A percentile compares a stretch with the other conserved stretches of the same genome.
Conservation (phyloP, 2,329 filamentous ascomycete species). For the Tolypocladium tropicale region DNA sequence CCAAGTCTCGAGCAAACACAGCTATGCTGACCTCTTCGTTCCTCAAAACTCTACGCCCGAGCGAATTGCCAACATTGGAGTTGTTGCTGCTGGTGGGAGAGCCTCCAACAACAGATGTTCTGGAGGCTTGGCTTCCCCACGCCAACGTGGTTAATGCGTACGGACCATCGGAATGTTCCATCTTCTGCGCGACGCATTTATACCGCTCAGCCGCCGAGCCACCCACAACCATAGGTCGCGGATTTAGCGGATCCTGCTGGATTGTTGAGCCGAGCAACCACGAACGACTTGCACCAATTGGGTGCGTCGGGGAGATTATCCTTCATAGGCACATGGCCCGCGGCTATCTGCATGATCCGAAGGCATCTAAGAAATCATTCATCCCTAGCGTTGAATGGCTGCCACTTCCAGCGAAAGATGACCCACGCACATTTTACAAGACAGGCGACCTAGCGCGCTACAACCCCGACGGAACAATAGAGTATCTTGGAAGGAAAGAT, state of each 20-base stretch:
- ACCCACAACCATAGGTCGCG: neutral
- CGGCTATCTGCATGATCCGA: slow-evolving; percentile 25
- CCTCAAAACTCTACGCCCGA: slow-evolving; percentile 2
- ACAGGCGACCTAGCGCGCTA: slow-evolving; percentile 8
- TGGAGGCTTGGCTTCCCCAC: slow-evolving; percentile 7
- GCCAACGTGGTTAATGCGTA: slow-evolving; percentile 9
- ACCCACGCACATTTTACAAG: slow-evolving; percentile 1
- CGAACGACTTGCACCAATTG: slow-evolving; percentile 1
- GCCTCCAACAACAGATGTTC: slow-evolving; percentile 3
- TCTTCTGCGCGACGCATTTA: slow-evolving; percentile 5
- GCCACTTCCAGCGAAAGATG: slow-evolving; percentile 3
- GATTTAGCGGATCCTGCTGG: slow-evolving; percentile 4
- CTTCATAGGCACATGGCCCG: slow-evolving; percentile 25
- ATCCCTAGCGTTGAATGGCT: neutral
- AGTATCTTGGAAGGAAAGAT: slow-evolving; percentile 1
- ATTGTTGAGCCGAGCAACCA: slow-evolving; percentile 2
- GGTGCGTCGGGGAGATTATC: slow-evolving; percentile 4
- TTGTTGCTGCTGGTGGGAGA: slow-evolving; percentile 8
- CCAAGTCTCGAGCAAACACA: neutral
- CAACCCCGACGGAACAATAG: neutral
- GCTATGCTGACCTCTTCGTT: slow-evolving; percentile 7
- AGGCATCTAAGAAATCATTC: slow-evolving; percentile 3
- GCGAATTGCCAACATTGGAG: slow-evolving; percentile 4
- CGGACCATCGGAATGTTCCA: slow-evolving; percentile 9
- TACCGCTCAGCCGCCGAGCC: neutral